Percentiles rank a stretch among this genome's conserved stretches.
Evolutionary conservation across 164 flowering plant species (phyloP).

Genomic region (Liquidambar formosana): DNA sequence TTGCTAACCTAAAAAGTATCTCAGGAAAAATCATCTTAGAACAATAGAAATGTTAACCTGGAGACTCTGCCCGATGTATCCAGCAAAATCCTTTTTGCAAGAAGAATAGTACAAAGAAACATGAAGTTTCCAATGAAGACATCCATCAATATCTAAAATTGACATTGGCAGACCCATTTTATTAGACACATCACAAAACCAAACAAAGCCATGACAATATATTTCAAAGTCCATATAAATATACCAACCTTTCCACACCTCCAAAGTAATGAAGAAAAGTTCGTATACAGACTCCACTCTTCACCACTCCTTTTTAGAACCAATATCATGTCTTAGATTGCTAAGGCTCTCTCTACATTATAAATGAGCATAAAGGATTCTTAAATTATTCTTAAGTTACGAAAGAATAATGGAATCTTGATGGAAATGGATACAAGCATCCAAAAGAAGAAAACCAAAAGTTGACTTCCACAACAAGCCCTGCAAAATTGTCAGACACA

Average conservation of each 20-base stretch:
- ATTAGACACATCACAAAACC: neutral
- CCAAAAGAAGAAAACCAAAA: slow-evolving; percentile 47
- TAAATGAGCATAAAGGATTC: neutral
- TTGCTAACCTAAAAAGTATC: neutral
- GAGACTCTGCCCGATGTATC: slow-evolving; percentile 20
- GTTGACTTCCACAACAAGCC: slow-evolving; percentile 58
- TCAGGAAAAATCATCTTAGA: neutral
- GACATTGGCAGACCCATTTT: neutral
- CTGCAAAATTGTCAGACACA: slow-evolving; percentile 34
- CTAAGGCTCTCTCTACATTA: slow-evolving; percentile 33
- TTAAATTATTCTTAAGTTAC: neutral
- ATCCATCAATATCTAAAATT: slow-evolving; percentile 46
- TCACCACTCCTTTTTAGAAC: slow-evolving; percentile 36
- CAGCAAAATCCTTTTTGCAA: slow-evolving; percentile 33
- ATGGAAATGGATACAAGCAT: slow-evolving; percentile 59
- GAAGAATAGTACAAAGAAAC: slow-evolving; percentile 41
- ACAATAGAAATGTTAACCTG: slow-evolving; percentile 34
- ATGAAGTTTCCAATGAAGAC: slow-evolving; percentile 54
- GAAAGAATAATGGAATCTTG: neutral
- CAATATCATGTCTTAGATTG: slow-evolving; percentile 45
- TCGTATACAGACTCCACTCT: slow-evolving; percentile 27
- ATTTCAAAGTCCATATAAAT: neutral
- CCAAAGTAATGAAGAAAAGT: slow-evolving; percentile 34
- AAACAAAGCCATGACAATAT: neutral
- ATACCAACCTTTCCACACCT: slow-evolving; percentile 60